Percentiles rank a stretch among this genome's conserved stretches.
Evolutionary conservation across 352 stramenopile genomes (phyloP).

Genomic region (Plasmopara viticola): DNA sequence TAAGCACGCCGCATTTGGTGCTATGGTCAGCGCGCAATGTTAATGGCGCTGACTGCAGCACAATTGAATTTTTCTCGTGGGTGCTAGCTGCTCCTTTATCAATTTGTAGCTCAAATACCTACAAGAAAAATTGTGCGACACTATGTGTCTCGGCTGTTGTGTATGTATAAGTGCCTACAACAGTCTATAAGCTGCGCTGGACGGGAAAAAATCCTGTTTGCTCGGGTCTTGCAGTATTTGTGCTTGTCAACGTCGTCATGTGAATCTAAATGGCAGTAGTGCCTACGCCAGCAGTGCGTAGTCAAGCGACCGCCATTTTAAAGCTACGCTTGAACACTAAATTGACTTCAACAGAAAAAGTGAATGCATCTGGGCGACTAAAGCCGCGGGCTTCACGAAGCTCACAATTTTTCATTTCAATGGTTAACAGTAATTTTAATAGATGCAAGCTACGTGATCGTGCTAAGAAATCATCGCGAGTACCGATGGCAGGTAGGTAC

Average conservation of each 20-base stretch:
- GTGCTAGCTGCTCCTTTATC: no score
- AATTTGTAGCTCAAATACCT: no score
- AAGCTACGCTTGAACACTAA: conserved; percentile 14
- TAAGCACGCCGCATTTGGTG: no score
- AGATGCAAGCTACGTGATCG: conserved; percentile 21
- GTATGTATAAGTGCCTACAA: conserved; percentile 10
- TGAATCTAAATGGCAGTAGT: conserved; percentile 24
- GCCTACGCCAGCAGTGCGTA: conserved; percentile 12
- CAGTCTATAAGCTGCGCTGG: conserved; percentile 13
- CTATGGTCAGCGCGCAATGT: no score
- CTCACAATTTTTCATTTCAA: no score
- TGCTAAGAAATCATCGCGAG: conserved; percentile 36
- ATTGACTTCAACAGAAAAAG: neutral
- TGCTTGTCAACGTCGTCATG: conserved; percentile 24
- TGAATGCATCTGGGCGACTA: conserved; percentile 24
- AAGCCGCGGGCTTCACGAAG: conserved; percentile 29
- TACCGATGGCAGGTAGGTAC: conserved; percentile 11
- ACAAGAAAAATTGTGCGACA: no score
- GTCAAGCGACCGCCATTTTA: conserved; percentile 18
- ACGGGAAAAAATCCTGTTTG: conserved; percentile 13
- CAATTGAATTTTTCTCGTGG: no score
- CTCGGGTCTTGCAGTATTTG: conserved; percentile 22
- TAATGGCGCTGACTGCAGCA: no score
- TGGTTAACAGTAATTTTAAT: conserved; percentile 18
- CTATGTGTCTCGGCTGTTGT: no score